Evolutionary conservation across 192 early-diverging fungal genomes (phyloP), one percentile per base, ranked within the genome.

Genomic region (Coemansia sp.): DNA sequence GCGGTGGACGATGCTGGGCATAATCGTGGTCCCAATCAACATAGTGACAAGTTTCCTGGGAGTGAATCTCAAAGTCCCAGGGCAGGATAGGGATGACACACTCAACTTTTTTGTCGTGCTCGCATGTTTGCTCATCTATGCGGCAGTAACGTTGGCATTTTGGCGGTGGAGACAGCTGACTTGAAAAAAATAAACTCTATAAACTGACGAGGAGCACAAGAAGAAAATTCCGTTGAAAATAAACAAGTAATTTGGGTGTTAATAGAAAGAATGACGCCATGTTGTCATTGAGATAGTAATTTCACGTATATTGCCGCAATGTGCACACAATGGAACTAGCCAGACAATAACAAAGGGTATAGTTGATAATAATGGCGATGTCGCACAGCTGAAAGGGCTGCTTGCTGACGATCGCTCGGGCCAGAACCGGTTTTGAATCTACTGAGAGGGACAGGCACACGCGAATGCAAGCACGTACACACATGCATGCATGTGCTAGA

Each of bases 51-150:
- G 90, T 85, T 75, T 90, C 34, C 86, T 88, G 69, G 90, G 90
- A 19, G 88, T 90, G 85, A 90, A 91, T 53, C 85, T 91, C 2
- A 84, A 89, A 31, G 83, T 91, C 0, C 90, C 90, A 8, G 89
- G 90, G 10, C 87, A 91, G 73, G 84, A 89, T 41, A 64, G 80
- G 29, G 80, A 83, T 46, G 80, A 83, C 60, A 83, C 80, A 64
- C 66, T 83, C n/a, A 83, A 83, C 65, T 83, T 83, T 57, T 83
- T 83, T 60, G 63, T 83, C 0, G 72, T 83, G 17, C 59, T 83
- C 29, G 76, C 73, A 19, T 83, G 80, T 50, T 75, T 83, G 69
- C 46, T 75, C 32, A 61, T 83, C 11, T 83, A 83, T 38, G 64
- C 76, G 0, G 44, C 31, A 15, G 63, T 74, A 21, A 83, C 72